Percentiles rank a stretch among this genome's conserved stretches.
Conservation (phyloP, 2,329 filamentous ascomycete species). For the Teratosphaeriaceae sp. region DNA sequence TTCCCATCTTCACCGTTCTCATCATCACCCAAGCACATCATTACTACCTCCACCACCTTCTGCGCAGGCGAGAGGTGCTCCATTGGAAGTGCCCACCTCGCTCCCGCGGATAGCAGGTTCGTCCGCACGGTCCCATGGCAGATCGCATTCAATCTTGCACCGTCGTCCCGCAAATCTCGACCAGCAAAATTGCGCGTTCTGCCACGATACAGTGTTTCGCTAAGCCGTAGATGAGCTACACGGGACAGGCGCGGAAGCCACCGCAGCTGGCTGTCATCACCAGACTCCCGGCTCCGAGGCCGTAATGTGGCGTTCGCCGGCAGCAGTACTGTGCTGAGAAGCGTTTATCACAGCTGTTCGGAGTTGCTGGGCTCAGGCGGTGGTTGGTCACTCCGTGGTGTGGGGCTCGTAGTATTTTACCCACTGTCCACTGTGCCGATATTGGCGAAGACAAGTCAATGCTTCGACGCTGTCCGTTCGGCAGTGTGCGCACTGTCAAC, state of each 20-base stretch:
- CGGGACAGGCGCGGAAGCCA: conserved; percentile 2
- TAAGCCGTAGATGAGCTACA: not conserved
- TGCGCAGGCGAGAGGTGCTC: conserved; percentile 3
- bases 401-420: not conserved
- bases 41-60: conserved; percentile 7
- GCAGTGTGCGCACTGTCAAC: not conserved
- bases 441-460: conserved; percentile 17
- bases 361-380: not conserved
- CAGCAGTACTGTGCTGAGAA: conserved; percentile 2
- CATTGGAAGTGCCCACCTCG: conserved; percentile 2
- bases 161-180: not conserved
- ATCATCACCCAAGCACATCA: conserved; percentile 5
- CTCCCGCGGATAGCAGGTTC: conserved; percentile 1
- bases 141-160: conserved; percentile 4
- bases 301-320: conserved; percentile 3
- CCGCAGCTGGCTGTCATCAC: conserved; percentile 5
- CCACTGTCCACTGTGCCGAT: not conserved
- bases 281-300: not conserved
- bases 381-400: not conserved
- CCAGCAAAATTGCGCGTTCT: conserved; percentile 4
- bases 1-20: not conserved
- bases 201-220: conserved; percentile 5
- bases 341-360: not conserved
- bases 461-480: too few relatives aligned
- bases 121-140: conserved; percentile 4